Percentiles rank a stretch among this genome's conserved stretches.
Conservation (phyloP, 306 rosid species). For the Gillenia trifoliata region DNA sequence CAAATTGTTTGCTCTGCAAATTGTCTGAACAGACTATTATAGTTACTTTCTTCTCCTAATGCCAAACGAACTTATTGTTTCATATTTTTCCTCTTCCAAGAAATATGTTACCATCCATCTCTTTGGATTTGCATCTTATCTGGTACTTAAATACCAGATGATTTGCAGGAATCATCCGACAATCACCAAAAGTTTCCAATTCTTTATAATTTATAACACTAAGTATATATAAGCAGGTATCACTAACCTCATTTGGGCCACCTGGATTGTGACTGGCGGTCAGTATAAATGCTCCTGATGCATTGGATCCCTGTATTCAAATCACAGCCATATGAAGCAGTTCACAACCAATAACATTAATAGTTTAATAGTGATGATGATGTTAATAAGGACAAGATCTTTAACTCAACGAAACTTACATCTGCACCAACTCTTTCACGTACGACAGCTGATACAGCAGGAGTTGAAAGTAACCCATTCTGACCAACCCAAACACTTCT, state of each 20-base stretch:
- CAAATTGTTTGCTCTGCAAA: not conserved
- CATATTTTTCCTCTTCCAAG: not conserved
- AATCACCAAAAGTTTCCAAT: not conserved
- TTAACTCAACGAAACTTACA: constrained; percentile 45
- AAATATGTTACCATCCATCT: not conserved
- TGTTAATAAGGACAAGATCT: not conserved
- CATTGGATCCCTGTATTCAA: constrained; percentile 71
- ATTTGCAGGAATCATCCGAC: not conserved
- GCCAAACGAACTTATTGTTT: not conserved
- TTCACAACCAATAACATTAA: not conserved
- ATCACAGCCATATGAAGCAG: constrained; percentile 6
- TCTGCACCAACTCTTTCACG: constrained; percentile 91
- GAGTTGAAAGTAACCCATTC: constrained; percentile 96
- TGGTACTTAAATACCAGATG: not conserved
- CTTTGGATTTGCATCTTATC: not conserved
- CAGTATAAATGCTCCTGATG: constrained; percentile 94
- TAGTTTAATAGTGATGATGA: not conserved
- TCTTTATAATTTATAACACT: not conserved
- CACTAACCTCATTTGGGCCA: constrained; percentile 80
- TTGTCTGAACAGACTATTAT: not conserved
- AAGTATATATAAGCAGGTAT: not conserved
- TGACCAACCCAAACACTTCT: constrained; percentile 92
- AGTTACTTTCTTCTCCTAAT: not conserved
- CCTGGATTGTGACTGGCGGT: constrained; percentile 99
- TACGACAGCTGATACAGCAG: constrained; percentile 94